Base-by-base conservation (phyloP, 345 rosid genomes). In the Euclidium syriacum region DNA sequence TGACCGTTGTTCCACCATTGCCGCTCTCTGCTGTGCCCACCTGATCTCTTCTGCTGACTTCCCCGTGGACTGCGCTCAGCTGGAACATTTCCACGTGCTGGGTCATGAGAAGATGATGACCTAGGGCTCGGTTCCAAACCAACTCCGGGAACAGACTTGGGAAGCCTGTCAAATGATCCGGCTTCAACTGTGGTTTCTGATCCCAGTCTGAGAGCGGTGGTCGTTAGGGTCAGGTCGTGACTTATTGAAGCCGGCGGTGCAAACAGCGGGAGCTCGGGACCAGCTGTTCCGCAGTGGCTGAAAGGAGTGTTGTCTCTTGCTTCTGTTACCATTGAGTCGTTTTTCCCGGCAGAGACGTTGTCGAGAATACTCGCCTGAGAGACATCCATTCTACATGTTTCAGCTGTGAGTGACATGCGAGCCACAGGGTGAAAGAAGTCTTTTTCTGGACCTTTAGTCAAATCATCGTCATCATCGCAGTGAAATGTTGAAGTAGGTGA, bases 391-490 rank as follows among this genome's bases (percentile, higher is more conserved):
- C 78, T 85, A 14, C 87, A 85, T 1, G 75, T 78, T 62, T 73
- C 85, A 41, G 77, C 74, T 43, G 83, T 66, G 56, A 72, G 67
- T 12, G 56, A 44, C 75, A 71, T 71, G 33, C 71, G 65, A 49
- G 26, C 84, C 39, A 83, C 79, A 15, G 95, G 95, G 68, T 89
- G 80, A 73, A 92, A 92, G 70, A 87, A 84, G 55, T 84, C 90
- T 66, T 85, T 74, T 53, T 85, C 89, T 47, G 88, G 74, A 70
- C 80, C 84, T 50, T 72, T 85, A 10, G 77, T 59, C 76, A 88
- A 74, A 34, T 79, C 90, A 50, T 71, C 82, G 62, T 86, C 58
- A 55, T 68, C 80, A 57, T 71, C 75, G 6, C 72, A 58, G 68
- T 66, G 68, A 47, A 65, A 66, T 38, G 72, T 72, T 12, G 76